Percentiles rank a stretch among this genome's conserved stretches.
Evolutionary conservation across 225 moss, liverwort and hornwort species (phyloP).

Genomic region (Ulota crispa): DNA sequence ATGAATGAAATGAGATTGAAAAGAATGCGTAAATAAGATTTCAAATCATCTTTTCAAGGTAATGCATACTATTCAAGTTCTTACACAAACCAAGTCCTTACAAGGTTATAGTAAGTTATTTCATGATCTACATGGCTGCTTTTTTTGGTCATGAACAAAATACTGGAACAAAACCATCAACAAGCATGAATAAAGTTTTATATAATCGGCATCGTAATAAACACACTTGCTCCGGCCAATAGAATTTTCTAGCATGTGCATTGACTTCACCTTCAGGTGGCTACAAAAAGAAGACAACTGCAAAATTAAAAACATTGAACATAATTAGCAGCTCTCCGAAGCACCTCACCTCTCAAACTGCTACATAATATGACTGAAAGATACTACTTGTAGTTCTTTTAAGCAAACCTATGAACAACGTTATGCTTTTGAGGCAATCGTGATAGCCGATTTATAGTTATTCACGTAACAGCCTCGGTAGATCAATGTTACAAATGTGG

Average conservation of each 20-base stretch:
- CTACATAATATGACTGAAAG: no score
- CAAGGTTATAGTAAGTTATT: neutral
- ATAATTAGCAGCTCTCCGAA: no score
- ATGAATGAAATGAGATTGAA: neutral
- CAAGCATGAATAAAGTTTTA: rapidly evolving
- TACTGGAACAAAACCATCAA: rapidly evolving
- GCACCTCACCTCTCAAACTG: no score
- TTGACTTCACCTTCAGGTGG: neutral
- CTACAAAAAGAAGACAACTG: neutral
- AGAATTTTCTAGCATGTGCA: no score
- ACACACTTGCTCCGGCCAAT: neutral
- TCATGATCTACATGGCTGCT: rapidly evolving
- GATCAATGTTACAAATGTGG: no score
- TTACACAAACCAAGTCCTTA: neutral
- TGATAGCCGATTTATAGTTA: no score
- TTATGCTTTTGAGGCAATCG: no score
- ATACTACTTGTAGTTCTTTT: no score
- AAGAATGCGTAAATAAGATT: rapidly evolving
- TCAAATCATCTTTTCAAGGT: rapidly evolving
- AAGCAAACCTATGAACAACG: no score
- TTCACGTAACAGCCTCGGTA: no score
- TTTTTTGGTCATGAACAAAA: neutral
- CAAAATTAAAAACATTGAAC: no score
- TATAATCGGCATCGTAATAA: neutral
- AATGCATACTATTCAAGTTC: no score